Percentiles rank a stretch among this genome's conserved stretches.
Evolutionary conservation across 1,284 basidiomycete species (phyloP).

Genomic region (Ustilago tritici): DNA sequence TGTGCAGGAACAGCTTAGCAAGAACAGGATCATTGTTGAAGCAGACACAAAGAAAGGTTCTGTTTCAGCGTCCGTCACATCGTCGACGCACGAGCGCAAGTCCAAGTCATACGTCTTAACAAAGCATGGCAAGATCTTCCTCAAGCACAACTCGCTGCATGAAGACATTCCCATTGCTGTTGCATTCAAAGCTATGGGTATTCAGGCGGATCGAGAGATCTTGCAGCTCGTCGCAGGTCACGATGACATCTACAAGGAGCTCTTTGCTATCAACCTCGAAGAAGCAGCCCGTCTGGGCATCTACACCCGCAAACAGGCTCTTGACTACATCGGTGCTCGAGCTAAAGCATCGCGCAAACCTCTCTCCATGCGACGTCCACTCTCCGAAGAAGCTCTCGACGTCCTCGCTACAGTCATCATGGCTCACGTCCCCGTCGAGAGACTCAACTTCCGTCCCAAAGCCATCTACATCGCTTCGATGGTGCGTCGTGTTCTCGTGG

Average conservation of each 20-base stretch:
- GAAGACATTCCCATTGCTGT: conserved; percentile 97
- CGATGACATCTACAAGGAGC: conserved; percentile 86
- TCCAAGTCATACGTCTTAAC: conserved; percentile 99
- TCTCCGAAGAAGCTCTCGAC: conserved; percentile 94
- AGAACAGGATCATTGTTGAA: conserved; percentile 99
- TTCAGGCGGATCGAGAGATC: conserved; percentile 98
- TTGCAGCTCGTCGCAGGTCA: conserved; percentile 93
- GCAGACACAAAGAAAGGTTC: conserved; percentile 81
- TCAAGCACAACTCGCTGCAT: conserved; percentile 93
- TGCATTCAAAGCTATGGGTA: conserved; percentile 87
- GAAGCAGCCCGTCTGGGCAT: conserved; percentile 79
- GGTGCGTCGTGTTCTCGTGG: conserved; percentile 95
- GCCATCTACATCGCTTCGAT: conserved; percentile 98
- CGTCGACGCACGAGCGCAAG: conserved; percentile 95
- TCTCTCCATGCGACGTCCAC: conserved; percentile 78
- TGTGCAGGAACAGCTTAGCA: conserved; percentile 98
- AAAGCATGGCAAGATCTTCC: conserved; percentile 91
- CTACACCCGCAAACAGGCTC: conserved; percentile 91
- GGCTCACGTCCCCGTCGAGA: conserved; percentile 92
- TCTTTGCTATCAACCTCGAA: conserved; percentile 92
- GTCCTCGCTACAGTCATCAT: conserved; percentile 96
- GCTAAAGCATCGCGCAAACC: conserved; percentile 88
- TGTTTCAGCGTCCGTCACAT: conserved; percentile 94
- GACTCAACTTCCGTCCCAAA: conserved; percentile 92
- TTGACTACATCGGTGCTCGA: conserved; percentile 92